Evolutionary conservation across 345 rosid species (phyloP).

Genomic region (Rubroshorea leprosula): DNA sequence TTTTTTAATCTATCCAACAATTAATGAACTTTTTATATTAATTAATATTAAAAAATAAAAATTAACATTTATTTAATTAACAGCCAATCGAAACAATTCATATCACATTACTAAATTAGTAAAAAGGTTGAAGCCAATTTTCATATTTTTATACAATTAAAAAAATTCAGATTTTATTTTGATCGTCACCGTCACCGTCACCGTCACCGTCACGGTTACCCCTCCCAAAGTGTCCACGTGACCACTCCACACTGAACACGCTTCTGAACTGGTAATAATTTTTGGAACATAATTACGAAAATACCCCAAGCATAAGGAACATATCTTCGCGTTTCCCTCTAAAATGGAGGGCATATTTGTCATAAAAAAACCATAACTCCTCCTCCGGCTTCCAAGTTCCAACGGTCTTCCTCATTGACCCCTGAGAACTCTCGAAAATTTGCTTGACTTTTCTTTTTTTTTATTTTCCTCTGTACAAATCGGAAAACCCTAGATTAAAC

Average conservation of each 20-base stretch:
- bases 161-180: too few relatives aligned
- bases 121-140: too few relatives aligned
- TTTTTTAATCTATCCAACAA: too few relatives aligned
- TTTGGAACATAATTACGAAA: background rate
- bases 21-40: too few relatives aligned
- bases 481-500: conserved; percentile 1
- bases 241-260: background rate
- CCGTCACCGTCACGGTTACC: background rate
- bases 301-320: background rate
- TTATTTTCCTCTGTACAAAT: background rate
- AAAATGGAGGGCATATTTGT: background rate
- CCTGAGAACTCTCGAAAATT: background rate
- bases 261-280: background rate
- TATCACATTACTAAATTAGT: too few relatives aligned
- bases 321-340: background rate
- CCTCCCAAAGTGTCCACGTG: background rate
- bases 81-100: too few relatives aligned
- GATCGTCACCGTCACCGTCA: too few relatives aligned
- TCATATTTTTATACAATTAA: too few relatives aligned
- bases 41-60: too few relatives aligned
- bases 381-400: conserved; percentile 3
- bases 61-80: too few relatives aligned
- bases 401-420: conserved; percentile 18
- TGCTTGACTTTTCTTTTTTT: background rate
- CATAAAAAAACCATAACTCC: background rate